These are phyloP conservation scores for Thalassiosira mediterranea DNA, from an alignment of 352 stramenopile genomes.

Conservation along the genomic window DNA sequence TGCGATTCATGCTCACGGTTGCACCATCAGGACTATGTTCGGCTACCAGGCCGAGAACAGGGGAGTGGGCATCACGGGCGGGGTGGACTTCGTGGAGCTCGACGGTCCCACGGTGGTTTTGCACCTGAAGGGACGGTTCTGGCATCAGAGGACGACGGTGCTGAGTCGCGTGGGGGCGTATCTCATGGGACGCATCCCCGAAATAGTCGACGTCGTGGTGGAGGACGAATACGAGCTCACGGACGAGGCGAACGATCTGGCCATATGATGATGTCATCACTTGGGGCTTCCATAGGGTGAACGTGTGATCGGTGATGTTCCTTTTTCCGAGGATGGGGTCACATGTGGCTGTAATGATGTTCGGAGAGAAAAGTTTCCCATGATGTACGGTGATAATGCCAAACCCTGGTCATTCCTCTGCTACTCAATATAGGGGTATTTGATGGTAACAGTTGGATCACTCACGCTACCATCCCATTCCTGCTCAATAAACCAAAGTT, in stretches of 20 bases:
- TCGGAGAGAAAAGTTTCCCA: no score
- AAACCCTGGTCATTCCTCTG: no score
- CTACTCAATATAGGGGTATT: no score
- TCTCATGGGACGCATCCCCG: slow-evolving; percentile 81
- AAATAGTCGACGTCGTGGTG: slow-evolving; percentile 85
- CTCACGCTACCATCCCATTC: no score
- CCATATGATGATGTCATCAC: slow-evolving; percentile 28
- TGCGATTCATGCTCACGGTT: no score
- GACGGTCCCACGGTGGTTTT: slow-evolving; percentile 78
- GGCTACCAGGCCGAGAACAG: slow-evolving; percentile 85
- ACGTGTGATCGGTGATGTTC: no score
- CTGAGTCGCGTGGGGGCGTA: slow-evolving; percentile 80
- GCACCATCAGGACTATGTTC: slow-evolving; percentile 86
- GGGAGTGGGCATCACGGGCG: slow-evolving; percentile 86
- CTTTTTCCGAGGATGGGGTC: no score
- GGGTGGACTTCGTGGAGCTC: slow-evolving; percentile 86
- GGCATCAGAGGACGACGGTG: slow-evolving; percentile 84
- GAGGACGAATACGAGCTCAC: slow-evolving; percentile 84
- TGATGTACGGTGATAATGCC: no score
- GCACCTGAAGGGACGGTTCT: slow-evolving; percentile 79
- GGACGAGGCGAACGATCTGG: slow-evolving; percentile 80
- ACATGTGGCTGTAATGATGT: no score
- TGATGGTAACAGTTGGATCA: no score
- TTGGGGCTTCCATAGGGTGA: no score
- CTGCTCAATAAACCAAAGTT: no score